Evolutionary conservation across 2,329 filamentous ascomycete species (phyloP).

Genomic region (Dactylonectria estremocensis): DNA sequence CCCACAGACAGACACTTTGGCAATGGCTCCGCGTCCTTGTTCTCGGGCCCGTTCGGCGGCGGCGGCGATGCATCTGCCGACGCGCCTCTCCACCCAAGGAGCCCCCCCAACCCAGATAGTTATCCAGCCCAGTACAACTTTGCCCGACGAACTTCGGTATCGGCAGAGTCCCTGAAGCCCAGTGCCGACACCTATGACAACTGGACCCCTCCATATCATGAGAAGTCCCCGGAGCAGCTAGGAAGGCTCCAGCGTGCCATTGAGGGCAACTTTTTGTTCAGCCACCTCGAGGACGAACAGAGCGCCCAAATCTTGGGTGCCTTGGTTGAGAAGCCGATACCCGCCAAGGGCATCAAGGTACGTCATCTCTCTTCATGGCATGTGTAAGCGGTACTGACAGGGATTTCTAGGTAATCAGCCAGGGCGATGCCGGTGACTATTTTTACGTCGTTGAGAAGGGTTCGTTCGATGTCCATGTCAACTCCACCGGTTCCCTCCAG

Average conservation of each 20-base stretch:
- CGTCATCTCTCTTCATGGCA: neutral
- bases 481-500: constrained; percentile 82
- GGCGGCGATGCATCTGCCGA: constrained; percentile 67
- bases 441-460: constrained; percentile 98
- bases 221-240: constrained; percentile 87
- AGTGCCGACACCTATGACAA: constrained; percentile 86
- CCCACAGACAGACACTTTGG: constrained; percentile 78
- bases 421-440: constrained; percentile 96
- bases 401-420: constrained; percentile 84
- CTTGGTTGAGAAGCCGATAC: constrained; percentile 94
- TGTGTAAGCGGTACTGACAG: constrained; percentile 44
- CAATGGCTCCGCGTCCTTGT: constrained; percentile 53
- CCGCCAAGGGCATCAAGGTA: constrained; percentile 86
- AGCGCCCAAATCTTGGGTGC: constrained; percentile 89
- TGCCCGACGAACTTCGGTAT: constrained; percentile 93
- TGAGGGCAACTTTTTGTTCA: constrained; percentile 92
- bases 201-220: constrained; percentile 89
- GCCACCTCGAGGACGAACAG: constrained; percentile 94
- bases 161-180: constrained; percentile 95
- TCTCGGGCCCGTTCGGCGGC: constrained; percentile 69
- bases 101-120: constrained; percentile 72
- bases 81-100: constrained; percentile 62
- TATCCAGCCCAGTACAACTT: constrained; percentile 96
- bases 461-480: constrained; percentile 92
- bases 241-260: constrained; percentile 85